Evolutionary conservation across 257 asterid genomes (phyloP), one percentile per base, ranked within the genome.

Genomic region (Solanum chmielewskii): DNA sequence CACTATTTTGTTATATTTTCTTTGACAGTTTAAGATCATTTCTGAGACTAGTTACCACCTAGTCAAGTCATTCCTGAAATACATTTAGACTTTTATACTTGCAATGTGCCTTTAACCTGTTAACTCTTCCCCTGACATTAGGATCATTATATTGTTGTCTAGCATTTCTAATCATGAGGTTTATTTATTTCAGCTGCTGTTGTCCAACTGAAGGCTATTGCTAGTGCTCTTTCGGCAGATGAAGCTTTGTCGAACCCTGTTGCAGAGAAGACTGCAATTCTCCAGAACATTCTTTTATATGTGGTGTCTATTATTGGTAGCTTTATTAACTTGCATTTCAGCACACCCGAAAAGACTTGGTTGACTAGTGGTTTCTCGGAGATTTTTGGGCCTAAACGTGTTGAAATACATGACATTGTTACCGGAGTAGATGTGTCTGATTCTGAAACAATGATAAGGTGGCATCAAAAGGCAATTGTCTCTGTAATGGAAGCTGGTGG

Each of bases 401-500:
- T 88, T 87, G 83, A 88, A 70, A 85, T 87, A 86, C 70, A 37
- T 81, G 92, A 89, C 83, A 90, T 89, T 77, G 86, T 93, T 82
- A 81, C 89, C 85, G 86, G 89, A 27, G 35, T 76, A 59, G 88
- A 91, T 81, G 88, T 92, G 90, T 87, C 89, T 83, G 88, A 89
- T 88, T 86, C 94, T 90, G 98, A 94, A 83, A 87, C 88, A 86
- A 85, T 89, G 89, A 87, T 94, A 74, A 90, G 88, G 42, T 97
- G 98, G 99, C 98, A 93, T 92, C 97, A 95, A 88, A 94, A 91
- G 89, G 92, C 99, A 80, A 93, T 95, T 90, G 92, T 94, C 86
- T 95, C 98, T 31, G 93, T 97, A 73, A 94, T 96, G 98, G 99
- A 97, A 91, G 98, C 99, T 87, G 99, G 99, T 90, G 98, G 98